A percentile compares a stretch with the other conserved stretches of the same genome.
phyloP scores from a whole-genome alignment of 1,139 yeast genomes.

The Pichia sp. region DNA sequence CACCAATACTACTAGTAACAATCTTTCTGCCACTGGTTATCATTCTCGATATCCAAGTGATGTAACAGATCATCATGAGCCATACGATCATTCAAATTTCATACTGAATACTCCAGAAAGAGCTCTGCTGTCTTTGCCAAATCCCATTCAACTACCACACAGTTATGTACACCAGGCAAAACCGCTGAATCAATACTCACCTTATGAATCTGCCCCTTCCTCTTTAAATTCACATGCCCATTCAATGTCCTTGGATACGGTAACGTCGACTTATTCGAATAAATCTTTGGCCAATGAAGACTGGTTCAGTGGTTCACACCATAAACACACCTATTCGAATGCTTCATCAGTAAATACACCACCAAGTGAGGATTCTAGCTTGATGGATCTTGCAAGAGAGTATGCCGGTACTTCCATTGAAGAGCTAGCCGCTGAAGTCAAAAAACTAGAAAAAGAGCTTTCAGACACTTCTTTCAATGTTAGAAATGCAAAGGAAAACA shows the following conservation, averaged over 20 bases:
- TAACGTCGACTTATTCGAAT: constrained; percentile 9
- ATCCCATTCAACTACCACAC: constrained; percentile 5
- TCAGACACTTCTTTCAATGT: constrained; percentile 2
- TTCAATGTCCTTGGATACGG: constrained; percentile 9
- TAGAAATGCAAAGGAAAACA: constrained; percentile 19
- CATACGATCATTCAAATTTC: constrained; percentile 5
- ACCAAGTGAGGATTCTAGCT: constrained; percentile 39
- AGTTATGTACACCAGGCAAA: constrained; percentile 1
- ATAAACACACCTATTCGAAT: constrained; percentile 5
- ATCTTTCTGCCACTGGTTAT: background rate
- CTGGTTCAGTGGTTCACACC: constrained; percentile 1
- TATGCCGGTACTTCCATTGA: constrained; percentile 22
- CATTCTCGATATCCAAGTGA: constrained; percentile 7
- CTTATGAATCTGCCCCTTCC: constrained; percentile 6
- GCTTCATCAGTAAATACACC: background rate
- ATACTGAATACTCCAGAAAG: constrained; percentile 10
- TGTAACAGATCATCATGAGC: constrained; percentile 2
- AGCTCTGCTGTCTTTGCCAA: constrained; percentile 5
- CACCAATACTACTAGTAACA: background rate
- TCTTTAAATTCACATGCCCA: constrained; percentile 8
- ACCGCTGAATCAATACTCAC: constrained; percentile 2
- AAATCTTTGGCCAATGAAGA: constrained; percentile 3
- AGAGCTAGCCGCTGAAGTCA: constrained; percentile 2
- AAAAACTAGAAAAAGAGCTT: constrained; percentile 1
- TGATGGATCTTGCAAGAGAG: constrained; percentile 46